Base-by-base conservation (phyloP, 2,329 filamentous ascomycete species). In the Penicillium freii region DNA sequence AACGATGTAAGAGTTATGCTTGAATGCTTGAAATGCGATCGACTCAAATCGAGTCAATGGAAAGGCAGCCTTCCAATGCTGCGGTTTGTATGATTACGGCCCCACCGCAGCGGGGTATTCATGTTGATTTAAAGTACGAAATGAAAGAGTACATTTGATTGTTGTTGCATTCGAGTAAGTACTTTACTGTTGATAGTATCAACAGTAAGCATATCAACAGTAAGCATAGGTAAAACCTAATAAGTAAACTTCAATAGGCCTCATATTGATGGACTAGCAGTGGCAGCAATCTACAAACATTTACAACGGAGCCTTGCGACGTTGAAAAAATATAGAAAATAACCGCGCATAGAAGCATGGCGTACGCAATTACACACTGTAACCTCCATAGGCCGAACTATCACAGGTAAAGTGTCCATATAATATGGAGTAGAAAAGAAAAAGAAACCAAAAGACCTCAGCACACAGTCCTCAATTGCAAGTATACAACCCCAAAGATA, bases 1-100 rank as follows among this genome's bases (percentile, higher is more conserved):
- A n/a, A 31, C 19, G 5, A 53, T 58, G 54, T 63, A 63, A 4
- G 42, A 56, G 31, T 13, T 17, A 52, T 36, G 21, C 17, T 15
- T 21, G 44, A 27, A 27, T 42, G 21, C 11, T 15, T 21, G 44
- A 27, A 19, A 52, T 15, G 9, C 3, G 10, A 15, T 27, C 10
- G 21, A 21, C 15, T 43, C 38, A 25, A 54, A 10, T 36, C 13
- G 46, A 51, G 31, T 34, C n/a, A 5, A 11, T 21, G 29, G 23
- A 23, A 43, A 23, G 19, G 5, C n/a, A n/a, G 2, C 21, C 7
- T 39, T 23, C 17, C 21, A 25, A 52, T 25, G 29, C 39, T 34
- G 39, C 23, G 21, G 10, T 45, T 51, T 34, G 39, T 45, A 34
- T 27, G 17, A 52, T 45, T 52, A 45, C 7, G 4, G 39, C 21